Base-by-base conservation (phyloP, 345 rosid species). In the Iberis pinnata region DNA sequence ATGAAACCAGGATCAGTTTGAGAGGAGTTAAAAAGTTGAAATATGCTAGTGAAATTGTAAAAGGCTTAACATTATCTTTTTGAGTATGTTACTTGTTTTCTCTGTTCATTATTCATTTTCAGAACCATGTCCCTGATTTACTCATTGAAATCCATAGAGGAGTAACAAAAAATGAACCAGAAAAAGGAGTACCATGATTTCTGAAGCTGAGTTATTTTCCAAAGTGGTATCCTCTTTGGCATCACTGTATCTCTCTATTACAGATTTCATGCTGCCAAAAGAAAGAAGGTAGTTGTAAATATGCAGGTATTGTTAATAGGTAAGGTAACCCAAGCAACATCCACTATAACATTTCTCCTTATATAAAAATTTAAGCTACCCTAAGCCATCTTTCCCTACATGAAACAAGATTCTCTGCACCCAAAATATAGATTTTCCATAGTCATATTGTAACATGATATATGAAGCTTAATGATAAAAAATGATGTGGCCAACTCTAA, bases 241-340 rank as follows among this genome's bases (percentile, higher is more conserved):
- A 43, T 65, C 70, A n/a, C 0, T 57, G 70, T 65, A 65, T 65
- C 64, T 49, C 45, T 65, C 70, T 49, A 65, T 65, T 38, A 65
- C 12, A 8, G 64, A 42, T 19, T 50, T 49, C 70, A 65, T 65
- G 64, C 70, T 65, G 53, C 58, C 37, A 56, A 33, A 44, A 39
- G n/a, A 32, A 2, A 26, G 12, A 32, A 16, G 15, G 11, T 18
- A 43, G 50, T 61, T 40, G 33, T 17, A 27, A 41, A 31, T 38
- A 7, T 36, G 32, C 39, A 52, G 46, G 44, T 44, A 53, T 36
- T 18, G 35, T 52, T 49, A 35, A 22, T 11, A 37, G 14, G 43
- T 63, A 45, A 63, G 49, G 41, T 63, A 46, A 54, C 32, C n/a
- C 39, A 25, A 61, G 53, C n/a, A n/a, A n/a, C n/a, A n/a, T n/a